Base-by-base conservation (phyloP, 2,329 filamentous ascomycete species). In the Parascedosporium putredinis region DNA sequence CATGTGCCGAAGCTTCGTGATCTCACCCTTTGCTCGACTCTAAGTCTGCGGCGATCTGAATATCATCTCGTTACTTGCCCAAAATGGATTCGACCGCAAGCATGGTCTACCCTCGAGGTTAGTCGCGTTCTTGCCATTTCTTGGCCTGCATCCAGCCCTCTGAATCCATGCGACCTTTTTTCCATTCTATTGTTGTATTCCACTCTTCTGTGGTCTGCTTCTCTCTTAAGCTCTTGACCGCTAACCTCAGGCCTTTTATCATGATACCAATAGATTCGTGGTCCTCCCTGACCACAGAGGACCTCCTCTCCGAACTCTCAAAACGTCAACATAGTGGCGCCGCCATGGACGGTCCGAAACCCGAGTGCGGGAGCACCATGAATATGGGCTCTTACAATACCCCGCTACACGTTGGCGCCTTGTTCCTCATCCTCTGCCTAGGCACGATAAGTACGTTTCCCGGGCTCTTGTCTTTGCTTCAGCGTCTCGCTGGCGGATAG, bases 391-490 rank as follows among this genome's bases (percentile, higher is more conserved):
- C 66, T 55, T 88, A 88, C 64, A 81, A 87, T 55, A 84, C 79
- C 0, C 68, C 75, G 2, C 67, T 82, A 38, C 84, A 88, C 61
- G 75, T 87, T 47, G 76, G 81, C 58, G 84, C 84, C 40, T 64
- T 88, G 51, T 69, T 85, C 51, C 66, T 87, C 34, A 85, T 87
- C 50, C 67, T 87, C 48, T 59, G 66, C 0, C 62, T 86, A 50
- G 83, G 79, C 65, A 79, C 75, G 1, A 57, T 78, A 23, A 70
- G 77, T 81, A 68, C 49, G 70, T n/a, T n/a, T n/a, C n/a, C n/a
- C n/a, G n/a, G n/a, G n/a, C n/a, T n/a, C n/a, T n/a, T n/a, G n/a
- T 51, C 25, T 12, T 22, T 12, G 23, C 43, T 29, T 18, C 20
- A n/a, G 7, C 6, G n/a, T 16, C 18, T 12, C 16, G 4, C 12